Base-by-base conservation (phyloP, 139 green algal species). In the Picochlorum costavermella region DNA sequence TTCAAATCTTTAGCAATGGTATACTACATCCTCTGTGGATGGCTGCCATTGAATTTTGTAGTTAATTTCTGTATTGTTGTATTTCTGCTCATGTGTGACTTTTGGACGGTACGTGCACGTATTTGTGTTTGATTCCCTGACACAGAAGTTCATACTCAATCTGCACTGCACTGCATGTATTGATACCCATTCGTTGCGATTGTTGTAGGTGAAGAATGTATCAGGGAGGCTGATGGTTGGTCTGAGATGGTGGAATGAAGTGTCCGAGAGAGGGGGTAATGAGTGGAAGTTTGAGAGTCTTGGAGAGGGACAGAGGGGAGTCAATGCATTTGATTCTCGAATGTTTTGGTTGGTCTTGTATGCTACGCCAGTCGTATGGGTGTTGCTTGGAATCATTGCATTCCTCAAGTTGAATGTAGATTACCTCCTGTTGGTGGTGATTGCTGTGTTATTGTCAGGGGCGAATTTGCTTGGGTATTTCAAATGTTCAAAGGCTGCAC, bases 191-290 rank as follows among this genome's bases (percentile, higher is more conserved):
- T 23, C 20, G 20, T 23, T 23, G 20, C 20, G 20, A 5, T 48
- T 37, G 14, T 16, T 28, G 20, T 72, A 92, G 84, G 83, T 89
- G 11, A 96, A 98, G 70, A 98, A 98, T 50, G 81, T 98, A 0
- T 92, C 85, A 14, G 92, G 92, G 1, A 73, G 92, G 14, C 72
- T 93, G 50, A 69, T 98, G 60, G 92, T 98, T 30, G 92, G 92
- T 5, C 74, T 98, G 37, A 73, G 92, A 9, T 98, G 87, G 87
- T 98, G 92, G 92, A 98, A 98, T 60, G 92, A 98, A 65, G 84
- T 89, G 5, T 88, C 85, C 16, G 91, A 98, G 16, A 75, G n/a
- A 29, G 76, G 86, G n/a, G 92, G 92, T 20, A 83, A 75, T 37
- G 88, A 85, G 13, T 98, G 92, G 92, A 81, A 86, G 14, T 98